Evolutionary conservation across 805 yeast species (phyloP).

Genomic region (Candida methanosorbosa): DNA sequence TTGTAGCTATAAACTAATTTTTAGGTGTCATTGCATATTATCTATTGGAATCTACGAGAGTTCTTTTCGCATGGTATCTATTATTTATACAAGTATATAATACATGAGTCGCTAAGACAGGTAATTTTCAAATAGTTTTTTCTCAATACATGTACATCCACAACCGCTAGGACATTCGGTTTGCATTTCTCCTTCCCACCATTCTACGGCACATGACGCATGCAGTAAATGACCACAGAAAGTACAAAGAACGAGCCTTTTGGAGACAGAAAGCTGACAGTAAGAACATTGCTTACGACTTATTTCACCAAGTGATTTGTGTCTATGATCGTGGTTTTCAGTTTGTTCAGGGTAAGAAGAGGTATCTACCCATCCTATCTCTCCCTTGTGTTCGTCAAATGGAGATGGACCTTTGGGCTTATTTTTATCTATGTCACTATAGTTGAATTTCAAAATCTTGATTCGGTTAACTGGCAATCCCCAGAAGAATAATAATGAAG

Average conservation of each 20-base stretch:
- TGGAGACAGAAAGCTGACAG: constrained; percentile 54
- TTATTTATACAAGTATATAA: too few species aligned
- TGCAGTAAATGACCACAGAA: constrained; percentile 76
- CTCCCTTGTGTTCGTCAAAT: constrained; percentile 17
- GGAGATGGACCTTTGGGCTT: background rate
- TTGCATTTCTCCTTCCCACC: constrained; percentile 54
- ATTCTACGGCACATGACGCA: constrained; percentile 63
- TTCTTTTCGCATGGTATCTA: too few species aligned
- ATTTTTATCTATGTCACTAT: constrained; percentile 9
- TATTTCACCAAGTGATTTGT: constrained; percentile 2
- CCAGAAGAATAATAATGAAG: constrained; percentile 73
- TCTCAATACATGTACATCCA: constrained; percentile 60
- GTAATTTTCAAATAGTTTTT: too few species aligned
- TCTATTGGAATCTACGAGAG: too few species aligned
- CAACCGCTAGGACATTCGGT: constrained; percentile 77
- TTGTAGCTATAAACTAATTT: too few species aligned
- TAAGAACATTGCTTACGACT: constrained; percentile 43
- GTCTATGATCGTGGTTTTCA: constrained; percentile 6
- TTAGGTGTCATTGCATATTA: too few species aligned
- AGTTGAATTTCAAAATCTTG: constrained; percentile 67
- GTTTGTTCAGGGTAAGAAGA: too few species aligned
- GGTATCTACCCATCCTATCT: constrained; percentile 18
- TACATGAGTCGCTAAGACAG: too few species aligned
- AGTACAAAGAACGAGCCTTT: constrained; percentile 58
- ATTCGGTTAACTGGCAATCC: constrained; percentile 74